A percentile compares a stretch with the other conserved stretches of the same genome.
These are phyloP conservation scores for Cordyceps militaris DNA, from an alignment of 2,329 filamentous ascomycete species.

Conservation along the genomic window DNA sequence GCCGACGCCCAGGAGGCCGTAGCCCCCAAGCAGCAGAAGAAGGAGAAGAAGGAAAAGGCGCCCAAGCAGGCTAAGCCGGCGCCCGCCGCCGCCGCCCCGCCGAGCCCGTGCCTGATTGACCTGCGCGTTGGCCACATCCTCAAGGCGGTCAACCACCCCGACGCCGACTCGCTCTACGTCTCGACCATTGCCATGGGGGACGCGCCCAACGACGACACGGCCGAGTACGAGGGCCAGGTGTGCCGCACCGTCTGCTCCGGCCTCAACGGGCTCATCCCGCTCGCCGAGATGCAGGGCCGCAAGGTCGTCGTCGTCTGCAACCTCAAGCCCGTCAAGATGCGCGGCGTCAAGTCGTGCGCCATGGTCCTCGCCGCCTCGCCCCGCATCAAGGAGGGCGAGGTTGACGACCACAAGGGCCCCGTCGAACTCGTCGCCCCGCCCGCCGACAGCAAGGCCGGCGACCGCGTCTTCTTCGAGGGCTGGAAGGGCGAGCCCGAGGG, in stretches of 20 bases:
- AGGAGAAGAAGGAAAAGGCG: constrained; percentile 87
- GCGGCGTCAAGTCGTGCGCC: constrained; percentile 67
- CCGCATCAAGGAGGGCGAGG: constrained; percentile 71
- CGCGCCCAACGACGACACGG: constrained; percentile 78
- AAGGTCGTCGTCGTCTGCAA: constrained; percentile 96
- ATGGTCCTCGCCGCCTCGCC: constrained; percentile 97
- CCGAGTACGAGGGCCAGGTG: constrained; percentile 83
- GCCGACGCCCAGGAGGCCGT: constrained; percentile 39
- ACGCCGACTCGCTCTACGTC: constrained; percentile 92
- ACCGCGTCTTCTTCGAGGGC: constrained; percentile 87
- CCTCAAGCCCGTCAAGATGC: constrained; percentile 98
- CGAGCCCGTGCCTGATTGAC: constrained; percentile 82
- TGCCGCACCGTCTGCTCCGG: constrained; percentile 96
- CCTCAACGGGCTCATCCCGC: constrained; percentile 82
- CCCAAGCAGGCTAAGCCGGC: constrained; percentile 66
- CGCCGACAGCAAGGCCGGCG: constrained; percentile 69
- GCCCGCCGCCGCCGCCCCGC: constrained; percentile 62
- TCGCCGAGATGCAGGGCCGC: constrained; percentile 94
- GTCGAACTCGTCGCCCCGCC: constrained; percentile 90
- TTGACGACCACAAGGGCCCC: constrained; percentile 76
- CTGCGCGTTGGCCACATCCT: constrained; percentile 95
- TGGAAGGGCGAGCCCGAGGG: constrained; percentile 91
- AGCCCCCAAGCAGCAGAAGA: constrained; percentile 60
- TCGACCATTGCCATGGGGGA: constrained; percentile 95
- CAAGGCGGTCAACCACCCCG: constrained; percentile 90